Conservation (phyloP, 495 filamentous ascomycete genomes). For the Penicillium steckii region DNA sequence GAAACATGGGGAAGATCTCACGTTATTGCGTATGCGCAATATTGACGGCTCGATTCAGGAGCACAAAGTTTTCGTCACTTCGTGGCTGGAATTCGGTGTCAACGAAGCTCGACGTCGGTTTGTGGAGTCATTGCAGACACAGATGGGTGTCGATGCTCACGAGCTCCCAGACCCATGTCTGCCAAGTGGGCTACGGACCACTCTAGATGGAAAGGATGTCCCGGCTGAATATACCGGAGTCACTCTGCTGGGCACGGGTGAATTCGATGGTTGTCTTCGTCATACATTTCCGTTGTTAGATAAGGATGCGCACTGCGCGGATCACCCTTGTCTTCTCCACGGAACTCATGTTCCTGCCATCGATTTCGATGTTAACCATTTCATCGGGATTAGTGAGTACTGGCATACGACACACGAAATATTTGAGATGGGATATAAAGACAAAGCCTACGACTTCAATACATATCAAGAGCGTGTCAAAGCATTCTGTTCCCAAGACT, state of each 20-base stretch:
- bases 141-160: conserved; percentile 46
- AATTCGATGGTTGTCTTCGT: conserved; percentile 80
- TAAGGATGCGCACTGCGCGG: conserved; percentile 81
- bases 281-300: conserved; percentile 84
- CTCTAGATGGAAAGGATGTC: conserved; percentile 55
- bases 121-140: conserved; percentile 64
- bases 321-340: conserved; percentile 83
- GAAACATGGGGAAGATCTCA: conserved; percentile 89
- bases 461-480: conserved; percentile 85
- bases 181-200: conserved; percentile 69
- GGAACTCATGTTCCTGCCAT: conserved; percentile 92
- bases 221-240: conserved; percentile 33
- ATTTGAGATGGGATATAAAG: conserved; percentile 76
- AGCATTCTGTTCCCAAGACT: conserved; percentile 81
- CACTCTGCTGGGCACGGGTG: conserved; percentile 74
- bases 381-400: conserved; percentile 96
- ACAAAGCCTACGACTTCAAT: conserved; percentile 86
- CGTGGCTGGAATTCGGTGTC: conserved; percentile 95
- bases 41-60: conserved; percentile 74
- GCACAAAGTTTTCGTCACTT: conserved; percentile 88
- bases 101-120: conserved; percentile 86
- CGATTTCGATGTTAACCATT: conserved; percentile 97
- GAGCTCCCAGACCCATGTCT: conserved; percentile 93
- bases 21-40: conserved; percentile 77
- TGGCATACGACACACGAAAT: conserved; percentile 98